phyloP scores from a whole-genome alignment of 2,329 filamentous ascomycete genomes.

The Neofusicoccum parvum region DNA sequence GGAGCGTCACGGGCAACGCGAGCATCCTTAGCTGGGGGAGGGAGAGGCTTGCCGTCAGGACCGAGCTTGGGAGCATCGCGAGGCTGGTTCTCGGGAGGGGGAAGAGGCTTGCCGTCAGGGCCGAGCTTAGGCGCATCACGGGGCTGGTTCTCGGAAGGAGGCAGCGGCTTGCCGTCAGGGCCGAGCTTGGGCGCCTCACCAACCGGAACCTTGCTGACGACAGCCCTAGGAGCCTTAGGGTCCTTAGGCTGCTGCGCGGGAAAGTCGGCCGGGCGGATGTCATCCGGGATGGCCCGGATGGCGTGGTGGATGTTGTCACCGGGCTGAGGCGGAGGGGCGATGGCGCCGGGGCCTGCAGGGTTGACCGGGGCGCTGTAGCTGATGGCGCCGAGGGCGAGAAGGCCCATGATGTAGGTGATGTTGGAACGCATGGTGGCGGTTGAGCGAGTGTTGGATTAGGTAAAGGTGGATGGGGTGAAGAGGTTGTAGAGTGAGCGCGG shows the following conservation, averaged over 20 bases:
- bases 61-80: neutral
- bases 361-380: slow-evolving; percentile 7
- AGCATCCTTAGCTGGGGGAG: neutral
- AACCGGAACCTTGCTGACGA: neutral
- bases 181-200: neutral
- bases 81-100: neutral
- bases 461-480: neutral
- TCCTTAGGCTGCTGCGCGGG: slow-evolving; percentile 1
- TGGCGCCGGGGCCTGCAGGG: neutral
- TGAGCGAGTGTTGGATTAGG: slow-evolving; percentile 7
- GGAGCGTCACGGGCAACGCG: neutral
- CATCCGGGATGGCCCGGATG: neutral
- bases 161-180: neutral
- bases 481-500: neutral
- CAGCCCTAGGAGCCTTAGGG: neutral
- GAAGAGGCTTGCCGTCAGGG: neutral
- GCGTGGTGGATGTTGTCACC: neutral
- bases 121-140: neutral
- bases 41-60: neutral
- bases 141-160: neutral
- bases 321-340: neutral
- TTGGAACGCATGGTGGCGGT: slow-evolving; percentile 16
- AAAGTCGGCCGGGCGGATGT: neutral
- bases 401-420: slow-evolving; percentile 19
- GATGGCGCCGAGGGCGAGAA: slow-evolving; percentile 18